A percentile compares a stretch with the other conserved stretches of the same genome.
These are phyloP conservation scores for Daldinia sp. DNA, from an alignment of 2,329 filamentous ascomycete species.

Conservation along the genomic window DNA sequence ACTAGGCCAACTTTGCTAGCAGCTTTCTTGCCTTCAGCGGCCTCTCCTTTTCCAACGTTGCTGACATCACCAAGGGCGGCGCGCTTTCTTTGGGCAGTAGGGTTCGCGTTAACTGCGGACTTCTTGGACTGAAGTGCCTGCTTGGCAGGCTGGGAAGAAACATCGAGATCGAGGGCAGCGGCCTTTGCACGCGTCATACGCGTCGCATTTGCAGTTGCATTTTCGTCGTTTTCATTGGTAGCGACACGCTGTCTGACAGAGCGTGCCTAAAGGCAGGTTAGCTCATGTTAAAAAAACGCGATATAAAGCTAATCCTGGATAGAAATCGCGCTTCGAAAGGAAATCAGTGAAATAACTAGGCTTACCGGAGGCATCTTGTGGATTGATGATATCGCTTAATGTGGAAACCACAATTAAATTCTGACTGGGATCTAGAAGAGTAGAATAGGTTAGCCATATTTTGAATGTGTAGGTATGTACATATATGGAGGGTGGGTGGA, in stretches of 20 bases:
- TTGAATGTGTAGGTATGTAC: not conserved
- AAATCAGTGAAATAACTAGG: constrained; percentile 21
- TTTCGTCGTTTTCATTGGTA: constrained; percentile 96
- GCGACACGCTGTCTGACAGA: constrained; percentile 78
- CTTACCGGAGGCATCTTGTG: constrained; percentile 57
- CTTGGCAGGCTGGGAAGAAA: constrained; percentile 67
- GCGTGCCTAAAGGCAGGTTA: constrained; percentile 66
- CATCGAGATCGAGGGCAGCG: constrained; percentile 76
- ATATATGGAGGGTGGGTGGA: constrained; percentile 9
- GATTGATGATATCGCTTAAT: constrained; percentile 28
- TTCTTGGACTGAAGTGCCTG: constrained; percentile 80
- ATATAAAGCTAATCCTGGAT: not conserved
- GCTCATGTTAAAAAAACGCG: constrained; percentile 25
- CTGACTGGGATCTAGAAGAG: not conserved
- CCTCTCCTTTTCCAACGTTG: constrained; percentile 87
- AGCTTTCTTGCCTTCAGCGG: constrained; percentile 79
- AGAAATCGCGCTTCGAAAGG: not conserved
- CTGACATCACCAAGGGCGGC: constrained; percentile 92
- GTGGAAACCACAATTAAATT: constrained; percentile 20
- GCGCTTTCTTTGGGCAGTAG: constrained; percentile 74
- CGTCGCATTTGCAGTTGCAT: constrained; percentile 90
- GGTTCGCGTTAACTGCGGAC: constrained; percentile 62
- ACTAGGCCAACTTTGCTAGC: constrained; percentile 74
- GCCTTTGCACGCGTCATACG: constrained; percentile 95
- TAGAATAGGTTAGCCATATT: constrained; percentile 18